A percentile compares a stretch with the other conserved stretches of the same genome.
These are phyloP conservation scores for Pulveroboletus sp. DNA, from an alignment of 768 basidiomycete species.

Conservation along the genomic window DNA sequence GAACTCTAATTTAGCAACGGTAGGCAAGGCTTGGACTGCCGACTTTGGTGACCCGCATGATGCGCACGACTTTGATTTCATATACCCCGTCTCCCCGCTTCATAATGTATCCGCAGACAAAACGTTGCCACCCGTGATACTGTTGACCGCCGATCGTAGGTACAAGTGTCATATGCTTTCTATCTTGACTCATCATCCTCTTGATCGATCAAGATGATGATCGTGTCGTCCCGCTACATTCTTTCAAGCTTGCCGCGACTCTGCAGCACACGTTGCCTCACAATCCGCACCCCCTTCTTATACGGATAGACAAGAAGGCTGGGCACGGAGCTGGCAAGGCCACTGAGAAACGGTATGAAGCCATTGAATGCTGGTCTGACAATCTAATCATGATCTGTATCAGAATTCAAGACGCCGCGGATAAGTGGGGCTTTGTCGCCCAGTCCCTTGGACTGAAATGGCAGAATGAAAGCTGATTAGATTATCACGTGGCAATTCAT, in stretches of 20 bases:
- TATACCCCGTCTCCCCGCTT: constrained; percentile 73
- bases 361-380: constrained; percentile 1
- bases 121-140: constrained; percentile 63
- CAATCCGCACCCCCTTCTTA: constrained; percentile 70
- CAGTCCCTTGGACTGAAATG: constrained; percentile 56
- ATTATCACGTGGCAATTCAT: not conserved
- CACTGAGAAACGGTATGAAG: constrained; percentile 57
- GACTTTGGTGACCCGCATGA: constrained; percentile 79
- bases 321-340: constrained; percentile 82
- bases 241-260: constrained; percentile 81
- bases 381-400: constrained; percentile 13
- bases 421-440: constrained; percentile 75
- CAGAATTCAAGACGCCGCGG: constrained; percentile 74
- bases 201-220: constrained; percentile 58
- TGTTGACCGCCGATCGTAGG: constrained; percentile 84
- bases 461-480: constrained; percentile 21
- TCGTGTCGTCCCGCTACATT: constrained; percentile 84
- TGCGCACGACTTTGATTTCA: constrained; percentile 81
- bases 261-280: constrained; percentile 62
- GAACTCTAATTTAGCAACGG: constrained; percentile 5
- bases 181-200: constrained; percentile 3
- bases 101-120: constrained; percentile 70
- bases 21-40: constrained; percentile 72
- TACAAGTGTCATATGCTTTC: constrained; percentile 7
- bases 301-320: constrained; percentile 77